phyloP scores from a whole-genome alignment of 768 basidiomycete species.

The Tephrocybe rancida region DNA sequence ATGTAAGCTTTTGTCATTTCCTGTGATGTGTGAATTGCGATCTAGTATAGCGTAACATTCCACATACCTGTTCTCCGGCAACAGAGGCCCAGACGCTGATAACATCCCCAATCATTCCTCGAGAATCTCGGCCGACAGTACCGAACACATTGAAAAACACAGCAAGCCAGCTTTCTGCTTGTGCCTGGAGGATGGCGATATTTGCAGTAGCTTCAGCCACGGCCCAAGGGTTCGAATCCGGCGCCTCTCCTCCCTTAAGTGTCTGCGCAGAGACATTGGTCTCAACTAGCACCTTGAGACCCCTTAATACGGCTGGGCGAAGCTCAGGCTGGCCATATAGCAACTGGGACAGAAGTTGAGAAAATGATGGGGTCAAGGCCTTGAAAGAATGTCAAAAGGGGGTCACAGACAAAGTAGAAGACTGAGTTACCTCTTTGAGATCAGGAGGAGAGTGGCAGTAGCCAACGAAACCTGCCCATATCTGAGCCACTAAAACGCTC shows the following conservation, averaged over 20 bases:
- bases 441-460: slow-evolving; percentile 88
- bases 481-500: slow-evolving; percentile 90
- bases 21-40: slow-evolving; percentile 26
- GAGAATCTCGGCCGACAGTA: slow-evolving; percentile 72
- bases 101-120: slow-evolving; percentile 84
- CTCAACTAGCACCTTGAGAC: slow-evolving; percentile 80
- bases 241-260: slow-evolving; percentile 27
- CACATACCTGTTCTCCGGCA: slow-evolving; percentile 65
- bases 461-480: slow-evolving; percentile 90
- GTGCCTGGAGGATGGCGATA: slow-evolving; percentile 68
- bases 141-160: slow-evolving; percentile 98
- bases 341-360: slow-evolving; percentile 89
- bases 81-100: slow-evolving; percentile 87
- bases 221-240: slow-evolving; percentile 41
- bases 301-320: slow-evolving; percentile 79
- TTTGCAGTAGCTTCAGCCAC: slow-evolving; percentile 65
- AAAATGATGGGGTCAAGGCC: slow-evolving; percentile 60
- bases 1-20: slow-evolving; percentile 81
- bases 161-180: slow-evolving; percentile 92
- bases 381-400: slow-evolving; percentile 30
- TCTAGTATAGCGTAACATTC: neutral
- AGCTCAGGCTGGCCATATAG: slow-evolving; percentile 90
- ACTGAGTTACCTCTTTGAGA: slow-evolving; percentile 57
- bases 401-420: neutral
- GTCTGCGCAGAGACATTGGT: slow-evolving; percentile 67